Base-by-base conservation (phyloP, 2,329 filamentous ascomycete species). In the Aureobasidium zeae region DNA sequence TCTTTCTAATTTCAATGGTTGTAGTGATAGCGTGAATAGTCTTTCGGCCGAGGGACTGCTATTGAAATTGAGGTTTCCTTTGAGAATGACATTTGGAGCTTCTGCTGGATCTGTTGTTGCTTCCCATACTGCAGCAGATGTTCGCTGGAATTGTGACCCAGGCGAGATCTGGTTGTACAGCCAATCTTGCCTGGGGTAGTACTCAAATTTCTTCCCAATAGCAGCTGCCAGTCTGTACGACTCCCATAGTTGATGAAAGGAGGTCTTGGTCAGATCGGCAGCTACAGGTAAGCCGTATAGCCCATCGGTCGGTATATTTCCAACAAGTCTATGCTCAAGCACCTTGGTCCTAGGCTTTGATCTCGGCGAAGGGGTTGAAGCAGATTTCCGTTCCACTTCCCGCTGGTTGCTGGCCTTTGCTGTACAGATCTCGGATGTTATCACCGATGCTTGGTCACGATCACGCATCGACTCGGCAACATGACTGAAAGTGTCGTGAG, bases 11-110 rank as follows among this genome's bases (percentile, higher is more conserved):
- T 48, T 34, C 2, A 55, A 48, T 5, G 48, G 42, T 8, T 52
- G 31, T 10, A 59, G 46, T 0, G 48, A 44, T 4, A 58, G 22
- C 2, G 50, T 36, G 25, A 59, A 55, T 5, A 58, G 5, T 3
- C 49, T 41, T 11, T 41, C 29, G 11, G 28, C 22, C 10, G 22
- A 34, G 1, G 28, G 10, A 16, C 33, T 31, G 2, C 22, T 2
- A 5, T 39, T 41, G 17, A 38, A 46, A 12, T 16, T 19, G 17
- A 46, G 36, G 8, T 32, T 43, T 13, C 29, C 37, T 30, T 47
- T 46, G 21, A 33, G 35, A 5, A 34, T 39, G 15, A 46, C 19
- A n/a, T 46, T 38, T 4, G 29, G 13, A 9, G 26, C 20, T 25
- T 38, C 21, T 6, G 13, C 24, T 3, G 31, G n/a, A 16, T 41